Evolutionary conservation across 805 yeast genomes (phyloP), one percentile per base, ranked within the genome.

Genomic region (Lachancea nothofagi): DNA sequence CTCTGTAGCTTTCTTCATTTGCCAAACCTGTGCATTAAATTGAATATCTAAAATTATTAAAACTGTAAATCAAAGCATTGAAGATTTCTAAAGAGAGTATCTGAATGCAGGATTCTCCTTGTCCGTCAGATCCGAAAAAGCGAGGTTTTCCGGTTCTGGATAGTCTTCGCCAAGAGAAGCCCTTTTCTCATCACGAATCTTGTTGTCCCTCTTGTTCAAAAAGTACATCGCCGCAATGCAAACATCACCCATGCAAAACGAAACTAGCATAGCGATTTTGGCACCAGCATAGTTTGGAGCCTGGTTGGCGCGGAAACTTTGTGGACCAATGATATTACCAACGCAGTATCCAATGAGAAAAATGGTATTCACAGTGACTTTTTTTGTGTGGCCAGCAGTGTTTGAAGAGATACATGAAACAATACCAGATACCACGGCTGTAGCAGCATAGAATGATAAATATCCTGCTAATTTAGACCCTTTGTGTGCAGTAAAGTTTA

Each of bases 291-390:
- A 83, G 29, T 58, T 53, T 5, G 88, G 88, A 13, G 75, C 78
- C 42, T 80, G 75, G 5, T 59, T 48, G 0, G 71, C 60, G 43
- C 65, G 69, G 64, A 83, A 83, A 17, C 83, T 70, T 59, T 80
- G 87, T 3, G 90, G 87, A 2, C 89, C 90, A 42, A 80, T 71
- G 27, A 82, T 64, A 55, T 80, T 78, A n/a, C 85, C 84, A 30
- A 75, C 72, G 30, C 83, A 76, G 55, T 80, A 83, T 5, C 77
- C 80, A 44, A 81, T 69, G 57, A 82, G 68, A 35, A 71, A 71
- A 26, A 78, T 56, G 5, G 81, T 80, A 38, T 75, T 74, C 21
- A 75, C 70, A 4, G 77, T 70, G 47, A 77, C 67, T 50, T 80
- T 78, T 59, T 84, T 84, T 12, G 89, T 81, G 45, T 77, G 74